phyloP scores from a whole-genome alignment of 345 rosid species.

The Excoecaria agallocha region DNA sequence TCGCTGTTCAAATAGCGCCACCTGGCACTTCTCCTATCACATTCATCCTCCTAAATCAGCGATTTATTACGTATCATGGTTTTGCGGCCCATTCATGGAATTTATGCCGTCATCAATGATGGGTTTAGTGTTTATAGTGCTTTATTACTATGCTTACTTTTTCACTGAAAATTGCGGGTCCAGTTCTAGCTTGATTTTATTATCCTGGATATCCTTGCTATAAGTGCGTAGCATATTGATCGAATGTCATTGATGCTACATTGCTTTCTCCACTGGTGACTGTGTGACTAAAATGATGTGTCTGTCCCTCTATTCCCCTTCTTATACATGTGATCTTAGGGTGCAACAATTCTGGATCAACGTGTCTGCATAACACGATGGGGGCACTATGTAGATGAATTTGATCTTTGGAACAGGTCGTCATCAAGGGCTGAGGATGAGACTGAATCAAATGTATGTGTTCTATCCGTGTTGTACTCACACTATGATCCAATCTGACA shows the following conservation, averaged over 20 bases:
- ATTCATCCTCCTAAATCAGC: background rate
- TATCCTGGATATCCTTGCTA: background rate
- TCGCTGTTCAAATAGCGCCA: background rate
- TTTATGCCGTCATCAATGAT: background rate
- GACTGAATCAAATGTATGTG: slow-evolving; percentile 47
- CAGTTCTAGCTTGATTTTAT: background rate
- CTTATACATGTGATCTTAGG: slow-evolving; percentile 35
- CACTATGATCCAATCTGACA: slow-evolving; percentile 1
- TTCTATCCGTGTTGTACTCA: slow-evolving; percentile 8
- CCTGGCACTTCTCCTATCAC: background rate
- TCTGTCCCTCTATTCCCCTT: background rate
- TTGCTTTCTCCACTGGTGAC: background rate
- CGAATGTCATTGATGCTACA: background rate
- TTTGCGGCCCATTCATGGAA: background rate
- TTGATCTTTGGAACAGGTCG: slow-evolving; percentile 51
- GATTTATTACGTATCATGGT: background rate
- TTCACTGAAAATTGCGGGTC: slow-evolving; percentile 8
- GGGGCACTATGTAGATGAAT: slow-evolving; percentile 61
- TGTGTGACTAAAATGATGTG: background rate
- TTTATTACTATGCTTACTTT: no score
- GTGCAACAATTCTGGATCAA: slow-evolving; percentile 72
- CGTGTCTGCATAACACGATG: slow-evolving; percentile 74
- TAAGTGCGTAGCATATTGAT: background rate
- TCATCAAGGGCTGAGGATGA: slow-evolving; percentile 37
- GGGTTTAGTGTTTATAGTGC: background rate